phyloP scores from a whole-genome alignment of 1,284 basidiomycete genomes.

The Takashimella koratensis region DNA sequence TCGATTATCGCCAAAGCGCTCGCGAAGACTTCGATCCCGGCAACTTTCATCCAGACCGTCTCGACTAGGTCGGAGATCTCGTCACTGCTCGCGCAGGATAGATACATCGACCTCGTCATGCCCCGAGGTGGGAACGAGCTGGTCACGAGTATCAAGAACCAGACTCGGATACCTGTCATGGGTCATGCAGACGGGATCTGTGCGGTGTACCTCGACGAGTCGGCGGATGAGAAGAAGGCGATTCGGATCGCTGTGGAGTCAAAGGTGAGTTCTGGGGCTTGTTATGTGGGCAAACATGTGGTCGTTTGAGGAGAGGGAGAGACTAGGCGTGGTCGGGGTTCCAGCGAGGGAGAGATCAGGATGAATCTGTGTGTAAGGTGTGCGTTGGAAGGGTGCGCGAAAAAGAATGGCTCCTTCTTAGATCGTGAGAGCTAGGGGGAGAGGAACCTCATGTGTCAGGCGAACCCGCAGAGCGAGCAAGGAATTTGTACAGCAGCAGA shows the following conservation, averaged over 20 bases:
- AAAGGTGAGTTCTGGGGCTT: conserved; percentile 81
- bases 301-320: no score
- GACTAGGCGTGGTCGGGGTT: no score
- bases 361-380: no score
- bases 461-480: no score
- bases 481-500: no score
- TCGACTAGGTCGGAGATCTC: conserved; percentile 91
- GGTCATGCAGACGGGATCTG: conserved; percentile 97
- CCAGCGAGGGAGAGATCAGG: no score
- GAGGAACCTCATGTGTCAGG: no score
- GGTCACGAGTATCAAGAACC: conserved; percentile 82
- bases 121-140: conserved; percentile 91
- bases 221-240: conserved; percentile 73
- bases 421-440: no score
- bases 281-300: no score
- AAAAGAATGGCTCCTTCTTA: no score
- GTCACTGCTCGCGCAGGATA: conserved; percentile 76
- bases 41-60: conserved; percentile 83
- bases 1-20: conserved; percentile 77
- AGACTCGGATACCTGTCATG: conserved; percentile 94
- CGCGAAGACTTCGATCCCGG: conserved; percentile 65
- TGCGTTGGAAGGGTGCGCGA: no score
- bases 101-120: conserved; percentile 95
- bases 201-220: conserved; percentile 80
- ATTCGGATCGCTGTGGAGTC: conserved; percentile 80